Percentiles rank a stretch among this genome's conserved stretches.
Evolutionary conservation across 164 flowering plant species (phyloP).

Genomic region (Paratinospora sagittata): DNA sequence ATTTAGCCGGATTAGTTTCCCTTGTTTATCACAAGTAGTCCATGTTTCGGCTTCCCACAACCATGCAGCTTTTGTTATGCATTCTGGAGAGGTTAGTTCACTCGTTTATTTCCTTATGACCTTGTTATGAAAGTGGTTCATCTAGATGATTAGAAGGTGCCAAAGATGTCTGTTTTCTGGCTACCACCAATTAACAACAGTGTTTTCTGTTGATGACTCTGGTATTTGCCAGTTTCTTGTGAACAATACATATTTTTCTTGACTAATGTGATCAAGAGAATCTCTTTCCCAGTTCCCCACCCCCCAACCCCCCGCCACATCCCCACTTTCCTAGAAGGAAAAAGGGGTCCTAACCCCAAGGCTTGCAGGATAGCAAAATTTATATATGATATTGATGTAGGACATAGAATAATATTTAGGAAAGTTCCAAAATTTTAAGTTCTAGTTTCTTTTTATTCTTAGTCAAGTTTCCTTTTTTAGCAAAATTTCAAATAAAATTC

Average conservation of each 20-base stretch:
- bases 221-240: background rate
- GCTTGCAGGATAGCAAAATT: background rate
- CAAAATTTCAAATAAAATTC: too few relatives aligned
- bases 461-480: too few relatives aligned
- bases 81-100: constrained; percentile 81
- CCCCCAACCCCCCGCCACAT: too few relatives aligned
- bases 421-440: too few relatives aligned
- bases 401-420: too few relatives aligned
- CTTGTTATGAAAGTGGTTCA: background rate
- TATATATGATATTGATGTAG: background rate
- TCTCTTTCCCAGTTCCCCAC: background rate
- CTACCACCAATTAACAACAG: background rate
- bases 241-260: background rate
- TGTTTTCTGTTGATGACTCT: background rate
- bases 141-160: background rate
- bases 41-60: constrained; percentile 88
- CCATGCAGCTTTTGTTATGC: constrained; percentile 86
- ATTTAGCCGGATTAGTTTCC: constrained; percentile 59
- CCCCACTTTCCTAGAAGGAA: background rate
- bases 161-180: background rate
- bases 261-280: too few relatives aligned
- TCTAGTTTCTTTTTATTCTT: too few relatives aligned
- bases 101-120: background rate
- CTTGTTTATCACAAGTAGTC: constrained; percentile 43
- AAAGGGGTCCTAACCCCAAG: background rate